Evolutionary conservation across 140 eudicot species (phyloP).

Genomic region (Anethum foeniculum): DNA sequence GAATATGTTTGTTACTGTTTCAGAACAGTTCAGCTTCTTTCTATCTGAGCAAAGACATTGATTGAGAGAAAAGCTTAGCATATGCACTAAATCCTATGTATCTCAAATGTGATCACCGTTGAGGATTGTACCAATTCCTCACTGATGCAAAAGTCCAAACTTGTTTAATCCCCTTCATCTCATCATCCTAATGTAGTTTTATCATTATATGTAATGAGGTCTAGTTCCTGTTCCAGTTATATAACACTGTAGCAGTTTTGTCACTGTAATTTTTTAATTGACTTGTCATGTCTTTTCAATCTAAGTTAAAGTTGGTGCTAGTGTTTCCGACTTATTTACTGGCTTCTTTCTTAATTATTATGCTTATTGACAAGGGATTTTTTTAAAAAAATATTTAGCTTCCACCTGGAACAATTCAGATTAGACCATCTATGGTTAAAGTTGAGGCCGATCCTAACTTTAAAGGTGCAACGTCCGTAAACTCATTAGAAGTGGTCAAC

Average conservation of each 20-base stretch:
- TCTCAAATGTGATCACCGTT: background rate
- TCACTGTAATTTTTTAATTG: background rate
- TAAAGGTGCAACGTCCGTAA: slow-evolving; percentile 18
- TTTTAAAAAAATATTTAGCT: slow-evolving; percentile 25
- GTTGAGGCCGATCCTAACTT: slow-evolving; percentile 41
- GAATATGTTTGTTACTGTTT: background rate
- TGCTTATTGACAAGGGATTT: slow-evolving; percentile 9
- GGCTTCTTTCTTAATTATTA: background rate
- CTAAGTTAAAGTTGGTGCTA: background rate
- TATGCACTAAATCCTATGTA: background rate
- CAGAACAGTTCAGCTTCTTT: background rate
- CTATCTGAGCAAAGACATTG: background rate
- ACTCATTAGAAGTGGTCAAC: slow-evolving; percentile 57
- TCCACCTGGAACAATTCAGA: slow-evolving; percentile 37
- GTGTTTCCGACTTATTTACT: background rate
- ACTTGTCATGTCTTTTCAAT: background rate
- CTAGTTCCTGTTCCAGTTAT: background rate
- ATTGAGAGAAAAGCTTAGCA: background rate
- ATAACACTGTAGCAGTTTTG: background rate
- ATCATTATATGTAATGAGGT: background rate
- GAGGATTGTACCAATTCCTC: background rate
- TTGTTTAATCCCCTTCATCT: background rate
- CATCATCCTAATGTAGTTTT: background rate
- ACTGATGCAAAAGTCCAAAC: background rate
- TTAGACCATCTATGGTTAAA: slow-evolving; percentile 76